Evolutionary conservation across 2,329 filamentous ascomycete genomes (phyloP), one percentile per base, ranked within the genome.

Genomic region (Leptodontidium sp.): DNA sequence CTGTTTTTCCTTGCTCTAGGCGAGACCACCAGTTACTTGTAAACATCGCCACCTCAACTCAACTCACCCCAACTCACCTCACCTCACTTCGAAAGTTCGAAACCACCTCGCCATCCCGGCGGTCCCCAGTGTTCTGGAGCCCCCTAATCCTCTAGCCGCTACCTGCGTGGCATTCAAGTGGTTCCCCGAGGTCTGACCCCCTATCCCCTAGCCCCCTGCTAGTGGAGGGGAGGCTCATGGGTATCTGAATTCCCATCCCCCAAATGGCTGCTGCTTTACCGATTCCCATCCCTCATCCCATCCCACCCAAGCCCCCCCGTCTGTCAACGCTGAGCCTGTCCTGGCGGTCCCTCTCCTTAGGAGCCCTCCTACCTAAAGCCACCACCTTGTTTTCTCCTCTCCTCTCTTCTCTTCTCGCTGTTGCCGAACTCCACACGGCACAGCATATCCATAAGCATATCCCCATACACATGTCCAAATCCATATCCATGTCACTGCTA

Each of bases 181-280:
- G 26, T 29, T 58, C 53, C 53, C 32, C 53, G 29, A 58, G 52
- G 24, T 55, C 7, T 12, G 4, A 11, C 5, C 38, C 52, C 35
- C 57, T 21, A 21, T 21, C 21, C 21, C 21, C 21, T 21, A 21
- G 21, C 21, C 21, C 21, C 21, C 21, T 40, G 57, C 17, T 26
- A 26, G 57, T 45, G 7, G 57, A 17, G 14, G 26, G 35, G 38
- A 35, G 32, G 26, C 45, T 47, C 61, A 63, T 63, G 61, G 61
- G 24, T 50, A 63, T 63, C 43, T 63, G 24, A 63, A 63, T 50
- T 63, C 43, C 61, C 61, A 63, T 63, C 59, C 59, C 59, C 59
- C 12, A 29, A n/a, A 14, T 43, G 40, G 59, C 59, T 62, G 59
- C 59, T 62, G 59, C 59, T 62, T 50, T 62, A 49, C n/a, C 59